Percentiles rank a stretch among this genome's conserved stretches.
Conservation (phyloP, 2,329 filamentous ascomycete genomes). For the Penicillium sp. region DNA sequence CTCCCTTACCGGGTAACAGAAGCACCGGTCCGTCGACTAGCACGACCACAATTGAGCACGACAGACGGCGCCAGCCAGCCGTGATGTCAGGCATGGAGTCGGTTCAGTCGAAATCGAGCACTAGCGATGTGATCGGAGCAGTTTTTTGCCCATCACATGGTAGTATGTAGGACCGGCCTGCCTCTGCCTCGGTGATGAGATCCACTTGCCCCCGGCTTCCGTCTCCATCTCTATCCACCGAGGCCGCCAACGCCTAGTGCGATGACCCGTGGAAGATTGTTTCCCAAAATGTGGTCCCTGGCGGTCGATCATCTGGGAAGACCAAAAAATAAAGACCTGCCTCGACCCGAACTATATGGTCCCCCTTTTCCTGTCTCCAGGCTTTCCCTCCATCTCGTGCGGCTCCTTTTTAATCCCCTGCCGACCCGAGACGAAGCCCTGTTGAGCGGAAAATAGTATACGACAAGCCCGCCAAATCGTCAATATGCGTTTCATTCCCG, state of each 20-base stretch:
- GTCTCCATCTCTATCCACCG: slow-evolving; percentile 16
- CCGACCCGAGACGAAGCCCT: slow-evolving; percentile 17
- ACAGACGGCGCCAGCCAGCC: not conserved
- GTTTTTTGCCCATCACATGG: slow-evolving; percentile 13
- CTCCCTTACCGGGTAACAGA: not conserved
- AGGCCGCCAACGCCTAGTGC: slow-evolving; percentile 16
- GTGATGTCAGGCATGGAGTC: slow-evolving; percentile 1
- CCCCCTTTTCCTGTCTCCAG: slow-evolving; percentile 7
- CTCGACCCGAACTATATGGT: slow-evolving; percentile 7
- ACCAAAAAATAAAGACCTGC: slow-evolving; percentile 26
- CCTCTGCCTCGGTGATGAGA: slow-evolving; percentile 12
- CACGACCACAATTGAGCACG: not conserved
- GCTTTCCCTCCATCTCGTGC: slow-evolving; percentile 11
- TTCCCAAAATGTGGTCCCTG: slow-evolving; percentile 20
- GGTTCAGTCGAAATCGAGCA: not conserved
- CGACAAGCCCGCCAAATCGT: slow-evolving; percentile 10
- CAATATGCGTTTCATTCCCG: slow-evolving; percentile 30
- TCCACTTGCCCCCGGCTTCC: slow-evolving; percentile 1
- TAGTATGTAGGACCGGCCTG: not conserved
- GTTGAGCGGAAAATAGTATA: slow-evolving; percentile 8
- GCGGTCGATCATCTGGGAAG: slow-evolving; percentile 17
- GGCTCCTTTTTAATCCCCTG: slow-evolving; percentile 13
- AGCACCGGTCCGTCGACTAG: not conserved
- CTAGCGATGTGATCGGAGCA: slow-evolving; percentile 6
- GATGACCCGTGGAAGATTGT: slow-evolving; percentile 16